phyloP scores from a whole-genome alignment of 805 yeast species.

The Starmerella asiatica region DNA sequence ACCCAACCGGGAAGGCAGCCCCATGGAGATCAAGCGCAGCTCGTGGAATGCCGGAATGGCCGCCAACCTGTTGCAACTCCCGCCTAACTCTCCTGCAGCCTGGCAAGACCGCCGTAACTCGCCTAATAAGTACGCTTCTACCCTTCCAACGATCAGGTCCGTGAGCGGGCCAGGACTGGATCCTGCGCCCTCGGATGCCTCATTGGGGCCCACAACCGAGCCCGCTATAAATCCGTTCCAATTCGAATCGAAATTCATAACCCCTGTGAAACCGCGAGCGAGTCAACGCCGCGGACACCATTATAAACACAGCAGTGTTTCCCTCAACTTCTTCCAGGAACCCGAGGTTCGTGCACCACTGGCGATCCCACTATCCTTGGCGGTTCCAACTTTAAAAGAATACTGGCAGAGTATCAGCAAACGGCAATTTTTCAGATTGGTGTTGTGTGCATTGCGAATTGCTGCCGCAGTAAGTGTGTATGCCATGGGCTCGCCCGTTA shows the following conservation, averaged over 20 bases:
- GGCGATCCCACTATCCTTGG: conserved; percentile 48
- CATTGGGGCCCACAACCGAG: background rate
- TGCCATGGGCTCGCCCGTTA: conserved; percentile 16
- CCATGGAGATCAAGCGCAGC: conserved; percentile 16
- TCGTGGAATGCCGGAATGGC: conserved; percentile 20
- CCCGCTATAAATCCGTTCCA: conserved; percentile 40
- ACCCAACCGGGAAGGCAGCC: background rate
- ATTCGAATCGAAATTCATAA: conserved; percentile 41
- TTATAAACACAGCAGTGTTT: conserved; percentile 90
- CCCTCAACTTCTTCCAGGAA: conserved; percentile 90
- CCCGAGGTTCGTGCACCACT: conserved; percentile 61
- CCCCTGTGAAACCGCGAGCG: conserved; percentile 20
- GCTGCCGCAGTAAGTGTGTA: conserved; percentile 43
- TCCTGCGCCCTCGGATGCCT: background rate
- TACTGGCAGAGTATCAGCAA: conserved; percentile 44
- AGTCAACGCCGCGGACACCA: conserved; percentile 74
- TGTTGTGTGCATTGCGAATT: conserved; percentile 49
- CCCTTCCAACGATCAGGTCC: conserved; percentile 10
- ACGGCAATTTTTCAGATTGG: conserved; percentile 44
- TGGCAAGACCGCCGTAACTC: conserved; percentile 12
- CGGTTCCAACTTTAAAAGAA: conserved; percentile 60
- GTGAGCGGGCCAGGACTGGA: conserved; percentile 10
- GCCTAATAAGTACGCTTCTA: background rate
- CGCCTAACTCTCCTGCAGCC: conserved; percentile 18
- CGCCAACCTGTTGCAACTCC: conserved; percentile 8